Base-by-base conservation (phyloP, 2,329 filamentous ascomycete genomes). In the Westerdykella ornata region DNA sequence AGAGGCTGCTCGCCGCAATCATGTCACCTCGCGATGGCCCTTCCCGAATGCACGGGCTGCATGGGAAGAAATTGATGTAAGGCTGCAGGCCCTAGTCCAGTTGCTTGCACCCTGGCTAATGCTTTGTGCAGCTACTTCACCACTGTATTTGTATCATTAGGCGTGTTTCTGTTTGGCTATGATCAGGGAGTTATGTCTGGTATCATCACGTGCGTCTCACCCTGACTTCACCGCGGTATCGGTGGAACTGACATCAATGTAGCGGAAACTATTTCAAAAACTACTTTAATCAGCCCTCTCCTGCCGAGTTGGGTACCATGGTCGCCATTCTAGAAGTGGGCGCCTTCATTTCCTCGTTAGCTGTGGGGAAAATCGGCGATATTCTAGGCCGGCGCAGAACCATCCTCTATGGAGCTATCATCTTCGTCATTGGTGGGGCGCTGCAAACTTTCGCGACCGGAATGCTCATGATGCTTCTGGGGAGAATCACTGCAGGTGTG, bases 281-380 rank as follows among this genome's bases (percentile, higher is more conserved):
- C 63, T 95, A 95, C 66, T 97, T 98, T 69, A 75, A 89, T 57
- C 81, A 97, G 56, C 92, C 92, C 15, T 84, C 86, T 17, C 79
- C 80, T 55, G 87, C 88, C 35, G 81, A 95, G 64, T 82, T 98
- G 44, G 92, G 90, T 45, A 97, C 89, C 19, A 97, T 97, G 84
- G 92, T 98, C 43, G 90, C 92, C 52, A 97, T 98, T 56, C 77
- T 98, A 44, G 90, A 96, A 69, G 74, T 97, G 39, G 92, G 92
- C 45, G 92, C 92, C 29, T 85, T 98, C 48, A 84, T 94, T 56
- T 85, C 90, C 15, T 97, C 90, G 1, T 70, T 98, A 9, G 67
- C 83, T 20, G 88, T 97, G 28, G 92, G 92, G 37, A 82, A 84
- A 47, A 79, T 97, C 43, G 92, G 92, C 52, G 92, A 98, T 64